Conservation (phyloP, 2,329 filamentous ascomycete species). For the Chrysoporthe austroafricana region DNA sequence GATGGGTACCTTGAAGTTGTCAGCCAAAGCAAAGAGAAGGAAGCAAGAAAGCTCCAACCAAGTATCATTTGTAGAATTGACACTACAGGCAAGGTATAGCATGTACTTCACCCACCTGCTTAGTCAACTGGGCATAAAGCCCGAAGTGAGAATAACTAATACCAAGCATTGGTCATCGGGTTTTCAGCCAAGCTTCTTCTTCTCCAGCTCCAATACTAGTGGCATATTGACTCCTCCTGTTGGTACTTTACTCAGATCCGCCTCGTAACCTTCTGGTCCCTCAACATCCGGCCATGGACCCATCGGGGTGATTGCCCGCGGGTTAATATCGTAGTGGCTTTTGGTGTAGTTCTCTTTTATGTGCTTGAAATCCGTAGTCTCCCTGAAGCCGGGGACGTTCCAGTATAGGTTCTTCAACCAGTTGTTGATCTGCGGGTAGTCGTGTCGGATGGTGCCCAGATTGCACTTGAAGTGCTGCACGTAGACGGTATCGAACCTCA, state of each 20-base stretch:
- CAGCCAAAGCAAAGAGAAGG: no score
- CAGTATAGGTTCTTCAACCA: slow-evolving; percentile 65
- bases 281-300: slow-evolving; percentile 65
- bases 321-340: slow-evolving; percentile 63
- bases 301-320: slow-evolving; percentile 63
- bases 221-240: slow-evolving; percentile 52
- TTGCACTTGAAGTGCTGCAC: slow-evolving; percentile 72
- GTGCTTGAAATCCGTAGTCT: slow-evolving; percentile 67
- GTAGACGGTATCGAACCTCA: slow-evolving; percentile 65
- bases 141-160: no score
- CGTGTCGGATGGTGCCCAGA: slow-evolving; percentile 60
- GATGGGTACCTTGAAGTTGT: no score
- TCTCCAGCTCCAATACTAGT: slow-evolving; percentile 40
- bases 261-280: slow-evolving; percentile 46
- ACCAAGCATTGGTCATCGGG: no score
- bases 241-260: slow-evolving; percentile 51
- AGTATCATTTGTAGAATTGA: no score
- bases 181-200: slow-evolving; percentile 6
- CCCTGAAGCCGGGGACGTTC: slow-evolving; percentile 56
- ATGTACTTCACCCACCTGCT: no score
- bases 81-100: no score
- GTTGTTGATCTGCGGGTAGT: slow-evolving; percentile 63
- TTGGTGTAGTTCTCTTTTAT: slow-evolving; percentile 70
- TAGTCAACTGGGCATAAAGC: no score
- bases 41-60: no score